Evolutionary conservation across 805 yeast species (phyloP).

Genomic region (Wickerhamomyces tratensis): DNA sequence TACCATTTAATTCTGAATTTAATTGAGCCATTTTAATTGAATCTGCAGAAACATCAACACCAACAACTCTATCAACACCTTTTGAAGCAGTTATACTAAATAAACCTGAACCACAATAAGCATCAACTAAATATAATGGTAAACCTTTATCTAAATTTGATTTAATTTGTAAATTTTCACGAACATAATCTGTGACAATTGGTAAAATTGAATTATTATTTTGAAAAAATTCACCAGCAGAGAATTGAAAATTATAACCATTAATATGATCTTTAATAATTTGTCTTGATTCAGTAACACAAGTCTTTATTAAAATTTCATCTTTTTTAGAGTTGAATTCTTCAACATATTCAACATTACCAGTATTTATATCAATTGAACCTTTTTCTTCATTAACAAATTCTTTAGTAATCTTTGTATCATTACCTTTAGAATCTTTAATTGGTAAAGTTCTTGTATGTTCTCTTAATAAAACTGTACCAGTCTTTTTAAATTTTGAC

Average conservation of each 20-base stretch:
- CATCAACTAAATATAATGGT: constrained; percentile 75
- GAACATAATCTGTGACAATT: constrained; percentile 70
- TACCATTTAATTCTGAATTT: constrained; percentile 69
- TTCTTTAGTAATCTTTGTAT: constrained; percentile 13
- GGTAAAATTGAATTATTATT: constrained; percentile 91
- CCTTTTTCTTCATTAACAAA: constrained; percentile 30
- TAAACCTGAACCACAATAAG: constrained; percentile 93
- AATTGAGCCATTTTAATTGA: constrained; percentile 79
- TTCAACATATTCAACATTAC: constrained; percentile 27
- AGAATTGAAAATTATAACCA: constrained; percentile 74
- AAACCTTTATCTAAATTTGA: constrained; percentile 21
- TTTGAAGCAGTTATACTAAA: constrained; percentile 81
- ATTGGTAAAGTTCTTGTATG: constrained; percentile 36
- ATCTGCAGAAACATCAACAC: constrained; percentile 90
- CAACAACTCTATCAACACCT: constrained; percentile 77
- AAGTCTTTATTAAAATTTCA: constrained; percentile 43
- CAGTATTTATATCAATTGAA: constrained; percentile 28
- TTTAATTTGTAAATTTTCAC: constrained; percentile 47
- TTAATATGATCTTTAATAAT: constrained; percentile 69
- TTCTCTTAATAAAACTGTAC: constrained; percentile 80
- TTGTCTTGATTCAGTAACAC: constrained; percentile 71
- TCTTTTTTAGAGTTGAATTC: constrained; percentile 18
- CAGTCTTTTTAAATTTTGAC: constrained; percentile 58
- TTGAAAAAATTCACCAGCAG: constrained; percentile 95
- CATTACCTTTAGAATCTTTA: constrained; percentile 3